Base-by-base conservation (phyloP, 176 grass and related monocot species). In the Neostapfia colusana region DNA sequence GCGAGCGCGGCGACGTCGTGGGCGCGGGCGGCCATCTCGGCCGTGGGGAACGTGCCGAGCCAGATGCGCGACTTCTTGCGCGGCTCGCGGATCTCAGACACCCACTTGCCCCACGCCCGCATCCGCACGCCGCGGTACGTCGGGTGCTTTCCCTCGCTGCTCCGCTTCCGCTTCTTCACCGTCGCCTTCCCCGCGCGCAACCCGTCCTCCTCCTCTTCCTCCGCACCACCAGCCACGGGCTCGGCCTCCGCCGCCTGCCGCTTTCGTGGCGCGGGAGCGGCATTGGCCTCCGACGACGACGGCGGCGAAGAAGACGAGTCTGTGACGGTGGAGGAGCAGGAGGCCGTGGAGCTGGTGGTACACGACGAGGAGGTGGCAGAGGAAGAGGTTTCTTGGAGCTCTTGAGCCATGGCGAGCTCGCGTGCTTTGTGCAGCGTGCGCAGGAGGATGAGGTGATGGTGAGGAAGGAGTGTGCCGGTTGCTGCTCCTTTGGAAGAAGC, bases 51-150 rank as follows among this genome's bases (percentile, higher is more conserved):
- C 1, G 95, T 98, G 28, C 95, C 95, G 5, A 98, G 95, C 95
- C 95, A 98, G 76, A 98, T 98, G 57, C 95, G 78, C 16, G 95
- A 98, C 84, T 98, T 98, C 85, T 98, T 98, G 18, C 87, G 76
- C 27, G 95, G 95, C 85, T 98, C 95, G 35, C 95, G 87, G 80
- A 98, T 98, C 90, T 98, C 95, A n/a, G 95, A 94, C 20, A 98
- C 95, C 95, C 95, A 98, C 84, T 98, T 98, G 18, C 95, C 95
- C 95, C 95, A 98, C 72, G 84, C 88, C 24, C 95, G 87, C 95
- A 98, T 98, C 67, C 95, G 84, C 45, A 98, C 95, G 37, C 95
- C 95, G 60, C 89, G 88, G 82, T 86, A 98, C 70, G 75, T 74
- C 39, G 89, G 89, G 82, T 98, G 91, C 78, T 88, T 98, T 38